Base-by-base conservation (phyloP, 208 protist genomes). In the Trypanosomatidae sp. region DNA sequence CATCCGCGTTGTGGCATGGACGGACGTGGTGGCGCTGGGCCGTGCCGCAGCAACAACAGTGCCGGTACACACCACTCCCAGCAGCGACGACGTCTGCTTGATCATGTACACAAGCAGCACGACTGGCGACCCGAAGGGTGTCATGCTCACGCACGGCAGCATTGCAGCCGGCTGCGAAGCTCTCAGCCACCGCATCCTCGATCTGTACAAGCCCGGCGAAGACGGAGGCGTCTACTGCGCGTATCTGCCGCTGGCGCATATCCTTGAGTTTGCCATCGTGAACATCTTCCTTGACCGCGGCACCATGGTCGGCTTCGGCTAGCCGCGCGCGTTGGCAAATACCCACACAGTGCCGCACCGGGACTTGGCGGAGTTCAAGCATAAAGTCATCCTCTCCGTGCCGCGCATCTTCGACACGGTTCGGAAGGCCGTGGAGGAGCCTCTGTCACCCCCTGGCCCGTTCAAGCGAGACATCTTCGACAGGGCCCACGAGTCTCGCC, bases 241-340 rank as follows among this genome's bases (percentile, higher is more conserved):
- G 2, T 98, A 98, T 71, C 81, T 98, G 10, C 96, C 96, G 8
- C 72, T 98, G 7, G 96, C 94, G n/a, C 96, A 98, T 81, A 97
- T 98, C 72, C 80, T 98, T n/a, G 93, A 98, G 81, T 85, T 97
- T 47, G 80, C 73, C 22, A 90, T 93, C 25, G 71, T 97, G 36
- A 91, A 84, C 56, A 72, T 95, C 47, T 80, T 97, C 49, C 65
- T 98, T 5, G 60, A 69, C 8, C 64, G 64, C 43, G 44, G 64
- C 25, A 22, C 64, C 25, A 43, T 25, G 28, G 64, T 97, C 64
- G 84, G 85, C 55, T 97, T 95, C 73, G 89, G 87, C 70, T 82
- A 30, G 8, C 91, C 91, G 43, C 87, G 90, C 47, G 95, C 93
- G 53, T 70, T 97, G 46, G 93, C 90, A 46, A 78, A 84, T 67